Conservation (phyloP, 2,329 filamentous ascomycete species). For the Cercospora sp. region DNA sequence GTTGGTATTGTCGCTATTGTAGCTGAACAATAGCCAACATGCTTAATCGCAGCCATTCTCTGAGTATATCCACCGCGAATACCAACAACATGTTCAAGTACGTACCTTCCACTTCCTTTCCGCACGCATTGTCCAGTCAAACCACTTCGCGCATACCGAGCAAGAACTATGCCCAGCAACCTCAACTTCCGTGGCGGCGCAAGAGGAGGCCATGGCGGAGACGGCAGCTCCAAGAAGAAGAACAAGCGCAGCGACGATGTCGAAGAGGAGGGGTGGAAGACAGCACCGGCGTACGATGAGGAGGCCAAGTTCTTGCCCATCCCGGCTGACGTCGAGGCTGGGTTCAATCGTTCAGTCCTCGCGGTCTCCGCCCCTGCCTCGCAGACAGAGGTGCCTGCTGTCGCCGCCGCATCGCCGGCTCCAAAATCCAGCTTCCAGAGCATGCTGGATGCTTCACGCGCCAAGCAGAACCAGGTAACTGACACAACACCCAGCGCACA, state of each 20-base stretch:
- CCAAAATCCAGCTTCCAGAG: conserved; percentile 6
- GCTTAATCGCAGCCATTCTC: conserved; percentile 1
- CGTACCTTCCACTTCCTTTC: not conserved
- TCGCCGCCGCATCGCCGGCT: not conserved
- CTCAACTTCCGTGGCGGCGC: not conserved
- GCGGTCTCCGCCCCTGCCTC: not conserved
- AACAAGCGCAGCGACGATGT: conserved; percentile 4
- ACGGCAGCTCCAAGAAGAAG: not conserved
- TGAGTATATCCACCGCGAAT: not conserved
- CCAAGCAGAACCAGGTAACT: conserved; percentile 9
- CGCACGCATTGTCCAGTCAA: not conserved
- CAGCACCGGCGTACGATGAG: not conserved
- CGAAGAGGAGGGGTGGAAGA: not conserved
- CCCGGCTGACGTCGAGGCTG: conserved; percentile 17
- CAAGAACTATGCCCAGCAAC: not conserved
- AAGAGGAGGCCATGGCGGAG: not conserved
- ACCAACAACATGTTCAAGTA: conserved; percentile 2
- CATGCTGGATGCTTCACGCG: conserved; percentile 10
- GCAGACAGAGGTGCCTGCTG: not conserved
- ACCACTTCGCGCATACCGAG: not conserved
- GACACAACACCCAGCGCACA: conserved; percentile 15
- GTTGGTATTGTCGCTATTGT: not conserved
- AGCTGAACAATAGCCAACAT: not conserved
- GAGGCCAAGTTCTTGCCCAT: conserved; percentile 16
- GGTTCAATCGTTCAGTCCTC: not conserved